These are phyloP conservation scores for Nitzschia inconspicua DNA, from an alignment of 108 stramenopile genomes.

Conservation along the genomic window DNA sequence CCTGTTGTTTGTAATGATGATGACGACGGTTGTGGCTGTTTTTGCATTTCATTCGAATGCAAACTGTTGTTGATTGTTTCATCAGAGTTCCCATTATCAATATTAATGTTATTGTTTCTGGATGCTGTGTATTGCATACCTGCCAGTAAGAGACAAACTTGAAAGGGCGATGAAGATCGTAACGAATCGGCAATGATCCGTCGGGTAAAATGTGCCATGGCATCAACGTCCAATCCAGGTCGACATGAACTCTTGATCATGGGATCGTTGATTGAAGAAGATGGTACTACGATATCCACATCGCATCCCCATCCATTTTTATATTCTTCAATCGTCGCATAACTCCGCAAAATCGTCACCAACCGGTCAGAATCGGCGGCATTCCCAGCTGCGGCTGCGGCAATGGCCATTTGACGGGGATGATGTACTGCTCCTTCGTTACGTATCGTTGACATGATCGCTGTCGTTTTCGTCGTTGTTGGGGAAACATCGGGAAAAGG, in stretches of 20 bases:
- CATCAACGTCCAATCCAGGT: slow-evolving; percentile 53
- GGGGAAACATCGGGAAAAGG: slow-evolving; percentile 20
- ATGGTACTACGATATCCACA: slow-evolving; percentile 25
- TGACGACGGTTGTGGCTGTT: too few relatives aligned
- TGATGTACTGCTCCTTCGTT: background rate
- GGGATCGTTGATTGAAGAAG: background rate
- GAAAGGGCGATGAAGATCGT: slow-evolving; percentile 39
- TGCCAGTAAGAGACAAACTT: slow-evolving; percentile 61
- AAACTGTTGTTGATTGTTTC: too few relatives aligned
- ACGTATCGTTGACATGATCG: background rate
- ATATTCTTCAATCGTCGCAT: slow-evolving; percentile 55
- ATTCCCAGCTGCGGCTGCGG: slow-evolving; percentile 72
- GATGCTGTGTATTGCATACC: slow-evolving; percentile 45
- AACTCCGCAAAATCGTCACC: slow-evolving; percentile 40
- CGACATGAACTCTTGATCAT: slow-evolving; percentile 52
- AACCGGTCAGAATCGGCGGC: slow-evolving; percentile 67
- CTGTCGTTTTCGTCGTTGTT: background rate
- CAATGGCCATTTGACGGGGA: slow-evolving; percentile 46
- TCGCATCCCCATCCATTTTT: slow-evolving; percentile 65
- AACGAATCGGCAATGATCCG: slow-evolving; percentile 37
- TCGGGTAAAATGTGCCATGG: slow-evolving; percentile 63
- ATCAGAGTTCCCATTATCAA: too few relatives aligned
- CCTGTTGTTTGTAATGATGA: too few relatives aligned
- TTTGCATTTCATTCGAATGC: too few relatives aligned
- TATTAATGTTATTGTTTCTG: background rate